These are phyloP conservation scores for Arthrobotrys entomopaga DNA, from an alignment of 2,329 filamentous ascomycete genomes.

Conservation along the genomic window DNA sequence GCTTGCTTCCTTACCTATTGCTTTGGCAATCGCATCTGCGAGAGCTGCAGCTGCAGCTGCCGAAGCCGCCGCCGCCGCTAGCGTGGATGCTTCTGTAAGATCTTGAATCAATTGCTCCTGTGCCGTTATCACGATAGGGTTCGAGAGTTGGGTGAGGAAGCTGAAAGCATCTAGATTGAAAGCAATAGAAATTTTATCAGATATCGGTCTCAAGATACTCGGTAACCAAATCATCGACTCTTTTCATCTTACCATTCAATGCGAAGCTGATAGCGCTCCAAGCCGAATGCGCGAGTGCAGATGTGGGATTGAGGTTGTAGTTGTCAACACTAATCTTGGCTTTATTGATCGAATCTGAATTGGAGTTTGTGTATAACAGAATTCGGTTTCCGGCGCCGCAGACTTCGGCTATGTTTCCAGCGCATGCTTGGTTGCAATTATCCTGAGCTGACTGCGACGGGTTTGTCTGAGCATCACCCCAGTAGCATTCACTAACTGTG, in stretches of 20 bases:
- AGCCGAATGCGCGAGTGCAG: conserved; percentile 1
- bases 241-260: conserved; percentile 8
- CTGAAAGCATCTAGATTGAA: conserved; percentile 9
- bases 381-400: conserved; percentile 22
- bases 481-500: conserved; percentile 14
- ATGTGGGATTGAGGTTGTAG: conserved; percentile 2
- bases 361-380: conserved; percentile 9
- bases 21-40: conserved; percentile 2
- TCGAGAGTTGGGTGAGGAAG: conserved; percentile 9
- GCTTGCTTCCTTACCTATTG: not conserved
- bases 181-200: not conserved
- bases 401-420: conserved; percentile 2
- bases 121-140: conserved; percentile 6
- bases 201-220: too few relatives aligned
- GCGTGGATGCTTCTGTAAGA: conserved; percentile 1
- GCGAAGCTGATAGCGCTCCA: not conserved
- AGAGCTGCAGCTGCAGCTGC: conserved; percentile 9
- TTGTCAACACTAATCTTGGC: conserved; percentile 5
- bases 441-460: conserved; percentile 9
- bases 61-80: not conserved
- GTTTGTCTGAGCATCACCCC: conserved; percentile 9
- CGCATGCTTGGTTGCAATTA: conserved; percentile 21
- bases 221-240: not conserved
- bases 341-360: not conserved
- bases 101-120: conserved; percentile 17